phyloP scores from a whole-genome alignment of 2,329 filamentous ascomycete species.

The Lasiodiplodia gonubiensis region DNA sequence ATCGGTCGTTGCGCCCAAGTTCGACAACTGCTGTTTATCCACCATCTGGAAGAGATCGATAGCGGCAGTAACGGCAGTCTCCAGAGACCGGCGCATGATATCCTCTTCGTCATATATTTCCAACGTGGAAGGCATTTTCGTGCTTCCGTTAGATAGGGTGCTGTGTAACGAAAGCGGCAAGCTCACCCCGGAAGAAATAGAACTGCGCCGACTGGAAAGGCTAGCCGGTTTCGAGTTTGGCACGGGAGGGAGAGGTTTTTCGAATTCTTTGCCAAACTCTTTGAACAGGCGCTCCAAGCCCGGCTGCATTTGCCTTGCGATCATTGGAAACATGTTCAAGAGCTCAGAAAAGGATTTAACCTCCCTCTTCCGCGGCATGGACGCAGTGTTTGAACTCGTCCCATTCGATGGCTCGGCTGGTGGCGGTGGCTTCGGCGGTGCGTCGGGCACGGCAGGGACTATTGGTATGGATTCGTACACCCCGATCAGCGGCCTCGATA shows the following conservation, averaged over 20 bases:
- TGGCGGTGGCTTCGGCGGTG: constrained; percentile 34
- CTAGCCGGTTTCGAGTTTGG: constrained; percentile 51
- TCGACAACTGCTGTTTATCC: constrained; percentile 91
- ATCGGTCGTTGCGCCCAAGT: constrained; percentile 90
- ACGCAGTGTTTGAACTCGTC: constrained; percentile 39
- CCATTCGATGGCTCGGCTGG: constrained; percentile 36
- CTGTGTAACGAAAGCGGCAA: constrained; percentile 46
- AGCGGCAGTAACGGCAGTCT: constrained; percentile 88
- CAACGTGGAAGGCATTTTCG: constrained; percentile 45
- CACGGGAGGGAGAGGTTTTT: constrained; percentile 80
- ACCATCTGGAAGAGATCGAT: constrained; percentile 96
- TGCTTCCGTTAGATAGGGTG: constrained; percentile 41
- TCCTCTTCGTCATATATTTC: constrained; percentile 91
- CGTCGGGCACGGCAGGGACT: constrained; percentile 65
- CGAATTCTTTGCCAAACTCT: constrained; percentile 85
- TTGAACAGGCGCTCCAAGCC: constrained; percentile 88
- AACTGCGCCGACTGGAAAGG: constrained; percentile 42
- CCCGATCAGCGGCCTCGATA: constrained; percentile 86
- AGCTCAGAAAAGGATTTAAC: constrained; percentile 90
- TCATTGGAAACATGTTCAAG: constrained; percentile 90
- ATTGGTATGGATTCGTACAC: constrained; percentile 78
- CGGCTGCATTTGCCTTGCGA: constrained; percentile 92
- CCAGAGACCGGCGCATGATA: constrained; percentile 83
- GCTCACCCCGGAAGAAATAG: constrained; percentile 45
- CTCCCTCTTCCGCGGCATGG: constrained; percentile 78